Conservation (phyloP, 2,329 filamentous ascomycete species). For the Xenoacremonium recifei region DNA sequence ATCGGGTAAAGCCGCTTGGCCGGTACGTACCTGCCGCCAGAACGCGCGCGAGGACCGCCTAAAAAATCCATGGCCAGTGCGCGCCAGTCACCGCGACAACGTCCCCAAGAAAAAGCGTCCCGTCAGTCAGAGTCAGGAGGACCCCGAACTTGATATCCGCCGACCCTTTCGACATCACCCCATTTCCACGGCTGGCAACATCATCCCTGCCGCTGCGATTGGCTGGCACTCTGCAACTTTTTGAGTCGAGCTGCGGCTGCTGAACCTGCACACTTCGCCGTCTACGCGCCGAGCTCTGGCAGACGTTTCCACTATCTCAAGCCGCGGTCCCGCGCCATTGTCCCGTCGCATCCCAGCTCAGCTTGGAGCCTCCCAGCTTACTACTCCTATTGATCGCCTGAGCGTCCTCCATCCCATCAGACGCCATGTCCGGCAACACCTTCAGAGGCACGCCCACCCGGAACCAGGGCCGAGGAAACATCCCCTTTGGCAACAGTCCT, state of each 20-base stretch:
- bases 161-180: slow-evolving; percentile 21
- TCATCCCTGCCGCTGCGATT: slow-evolving; percentile 26
- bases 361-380: slow-evolving; percentile 15
- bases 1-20: not conserved
- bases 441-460: slow-evolving; percentile 69
- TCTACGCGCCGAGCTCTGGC: too few species aligned
- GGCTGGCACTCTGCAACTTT: slow-evolving; percentile 17
- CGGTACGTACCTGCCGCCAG: not conserved
- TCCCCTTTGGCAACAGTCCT: slow-evolving; percentile 62
- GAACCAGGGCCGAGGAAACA: slow-evolving; percentile 54
- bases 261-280: too few species aligned
- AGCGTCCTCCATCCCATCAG: slow-evolving; percentile 5
- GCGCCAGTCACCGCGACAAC: slow-evolving; percentile 19
- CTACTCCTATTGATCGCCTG: slow-evolving; percentile 5
- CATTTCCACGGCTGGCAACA: slow-evolving; percentile 22
- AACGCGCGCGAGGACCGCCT: not conserved
- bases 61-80: not conserved
- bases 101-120: slow-evolving; percentile 9
- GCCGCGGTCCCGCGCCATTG: slow-evolving; percentile 15
- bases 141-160: slow-evolving; percentile 11
- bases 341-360: slow-evolving; percentile 9
- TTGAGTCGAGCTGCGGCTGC: slow-evolving; percentile 13
- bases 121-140: too few species aligned
- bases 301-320: too few species aligned
- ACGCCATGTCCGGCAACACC: slow-evolving; percentile 58